Evolutionary conservation across 139 green algal genomes (phyloP), one percentile per base, ranked within the genome.

Genomic region (Coccomyxa sp.): DNA sequence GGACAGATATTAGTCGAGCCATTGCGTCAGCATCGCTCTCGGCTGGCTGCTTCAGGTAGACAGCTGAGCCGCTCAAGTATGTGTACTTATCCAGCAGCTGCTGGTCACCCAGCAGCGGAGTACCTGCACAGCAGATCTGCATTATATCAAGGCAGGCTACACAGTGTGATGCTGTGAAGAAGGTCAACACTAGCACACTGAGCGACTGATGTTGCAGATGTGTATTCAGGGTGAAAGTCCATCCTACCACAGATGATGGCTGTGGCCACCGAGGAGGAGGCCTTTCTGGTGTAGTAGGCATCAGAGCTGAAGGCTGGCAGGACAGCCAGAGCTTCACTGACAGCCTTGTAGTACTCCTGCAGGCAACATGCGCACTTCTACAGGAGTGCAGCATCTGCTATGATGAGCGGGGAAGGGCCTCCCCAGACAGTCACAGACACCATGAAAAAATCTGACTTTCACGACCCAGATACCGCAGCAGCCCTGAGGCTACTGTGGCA

Each of bases 231-330:
- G n/a, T n/a, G n/a, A n/a, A n/a, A n/a, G n/a, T n/a, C n/a, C n/a
- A n/a, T n/a, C n/a, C n/a, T 74, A 34, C 69, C 35, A 37, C 38
- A 76, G 38, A 55, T 36, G 38, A 76, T 36, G 16, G 71, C 71
- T 34, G 71, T 37, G 9, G 71, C 71, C 12, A 76, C 37, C 6
- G 71, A 64, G 24, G 71, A 76, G 24, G 71, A 76, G 10, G 71
- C 38, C 71, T 76, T 76, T 1, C 34, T 35, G 16, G 22, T 76
- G 38, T 64, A 76, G 71, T 76, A 76, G 18, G 58, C 29, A 18
- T 55, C 22, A 14, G 38, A 64, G 9, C 38, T 38, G 58, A 76
- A 76, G 22, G 71, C 71, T 55, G 71, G 71, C 38, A 76, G 71
- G 38, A 76, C 71, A 8, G 71, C 71, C 38, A 76, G 5, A 16